Evolutionary conservation across 108 stramenopile species (phyloP).

Genomic region (Cylindrotheca closterium): DNA sequence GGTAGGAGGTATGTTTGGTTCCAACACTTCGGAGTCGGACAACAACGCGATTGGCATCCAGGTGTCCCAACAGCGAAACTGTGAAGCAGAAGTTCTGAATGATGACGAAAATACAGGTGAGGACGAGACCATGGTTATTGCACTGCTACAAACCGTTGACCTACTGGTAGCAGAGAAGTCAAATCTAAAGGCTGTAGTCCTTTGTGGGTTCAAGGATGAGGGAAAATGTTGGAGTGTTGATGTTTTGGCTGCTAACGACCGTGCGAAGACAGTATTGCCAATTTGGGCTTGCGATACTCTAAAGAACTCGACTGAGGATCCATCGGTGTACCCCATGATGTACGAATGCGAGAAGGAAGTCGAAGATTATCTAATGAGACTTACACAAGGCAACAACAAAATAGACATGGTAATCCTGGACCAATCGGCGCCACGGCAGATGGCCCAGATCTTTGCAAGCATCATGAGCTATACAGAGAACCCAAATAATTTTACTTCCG

Average conservation of each 20-base stretch:
- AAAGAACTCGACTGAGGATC: background rate
- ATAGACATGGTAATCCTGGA: constrained; percentile 36
- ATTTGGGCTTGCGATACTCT: constrained; percentile 12
- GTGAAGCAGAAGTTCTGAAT: background rate
- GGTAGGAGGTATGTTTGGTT: constrained; percentile 77
- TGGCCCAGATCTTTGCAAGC: constrained; percentile 27
- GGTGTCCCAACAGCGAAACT: constrained; percentile 1
- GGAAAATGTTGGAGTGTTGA: constrained; percentile 5
- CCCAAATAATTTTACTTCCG: background rate
- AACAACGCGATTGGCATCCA: constrained; percentile 4
- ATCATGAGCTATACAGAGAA: background rate
- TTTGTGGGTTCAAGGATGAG: constrained; percentile 21
- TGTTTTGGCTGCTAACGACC: background rate
- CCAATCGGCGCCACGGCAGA: constrained; percentile 7
- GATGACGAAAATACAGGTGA: background rate
- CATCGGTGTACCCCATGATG: constrained; percentile 8
- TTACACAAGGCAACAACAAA: constrained; percentile 1
- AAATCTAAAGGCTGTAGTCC: constrained; percentile 12
- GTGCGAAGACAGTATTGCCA: constrained; percentile 14
- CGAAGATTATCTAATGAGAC: background rate
- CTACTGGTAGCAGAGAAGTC: constrained; percentile 2
- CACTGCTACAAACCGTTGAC: background rate
- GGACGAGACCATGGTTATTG: background rate
- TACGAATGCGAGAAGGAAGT: constrained; percentile 39
- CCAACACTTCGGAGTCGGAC: constrained; percentile 52